These are phyloP conservation scores for Huiozyma sinensis DNA, from an alignment of 805 yeast genomes.

Conservation along the genomic window DNA sequence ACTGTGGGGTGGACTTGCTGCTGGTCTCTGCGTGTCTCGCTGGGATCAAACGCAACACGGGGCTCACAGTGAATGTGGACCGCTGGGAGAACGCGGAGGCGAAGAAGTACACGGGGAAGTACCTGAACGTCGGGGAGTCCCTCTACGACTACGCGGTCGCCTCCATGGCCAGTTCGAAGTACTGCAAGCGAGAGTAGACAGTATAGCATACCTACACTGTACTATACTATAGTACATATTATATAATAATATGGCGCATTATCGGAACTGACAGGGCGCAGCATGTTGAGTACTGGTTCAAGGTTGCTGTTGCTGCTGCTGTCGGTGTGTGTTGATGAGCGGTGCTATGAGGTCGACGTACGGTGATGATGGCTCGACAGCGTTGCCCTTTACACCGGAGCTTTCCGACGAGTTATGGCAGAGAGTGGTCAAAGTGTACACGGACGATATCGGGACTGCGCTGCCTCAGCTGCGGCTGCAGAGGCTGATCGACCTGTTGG, in stretches of 20 bases:
- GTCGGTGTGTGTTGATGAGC: no score
- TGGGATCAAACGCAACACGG: constrained; percentile 64
- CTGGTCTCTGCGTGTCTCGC: constrained; percentile 58
- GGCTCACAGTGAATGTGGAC: constrained; percentile 49
- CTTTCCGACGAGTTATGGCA: constrained; percentile 30
- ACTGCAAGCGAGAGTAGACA: constrained; percentile 49
- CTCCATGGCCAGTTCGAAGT: constrained; percentile 57
- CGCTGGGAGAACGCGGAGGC: constrained; percentile 36
- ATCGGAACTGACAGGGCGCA: no score
- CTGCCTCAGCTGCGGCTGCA: constrained; percentile 26
- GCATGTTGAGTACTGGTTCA: no score
- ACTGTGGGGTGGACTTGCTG: constrained; percentile 47
- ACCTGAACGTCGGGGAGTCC: constrained; percentile 79
- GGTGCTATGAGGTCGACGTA: no score
- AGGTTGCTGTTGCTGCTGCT: no score
- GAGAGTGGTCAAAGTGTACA: constrained; percentile 19
- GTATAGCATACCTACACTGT: no score
- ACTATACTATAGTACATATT: no score
- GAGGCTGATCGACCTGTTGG: constrained; percentile 30
- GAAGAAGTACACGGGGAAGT: constrained; percentile 46
- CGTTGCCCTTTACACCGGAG: constrained; percentile 28
- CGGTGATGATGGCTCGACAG: not conserved
- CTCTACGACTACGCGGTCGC: constrained; percentile 63
- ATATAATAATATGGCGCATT: no score
- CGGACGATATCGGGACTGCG: constrained; percentile 26